Evolutionary conservation across 2,329 filamentous ascomycete genomes (phyloP).

Genomic region (Penicillium polonicum): DNA sequence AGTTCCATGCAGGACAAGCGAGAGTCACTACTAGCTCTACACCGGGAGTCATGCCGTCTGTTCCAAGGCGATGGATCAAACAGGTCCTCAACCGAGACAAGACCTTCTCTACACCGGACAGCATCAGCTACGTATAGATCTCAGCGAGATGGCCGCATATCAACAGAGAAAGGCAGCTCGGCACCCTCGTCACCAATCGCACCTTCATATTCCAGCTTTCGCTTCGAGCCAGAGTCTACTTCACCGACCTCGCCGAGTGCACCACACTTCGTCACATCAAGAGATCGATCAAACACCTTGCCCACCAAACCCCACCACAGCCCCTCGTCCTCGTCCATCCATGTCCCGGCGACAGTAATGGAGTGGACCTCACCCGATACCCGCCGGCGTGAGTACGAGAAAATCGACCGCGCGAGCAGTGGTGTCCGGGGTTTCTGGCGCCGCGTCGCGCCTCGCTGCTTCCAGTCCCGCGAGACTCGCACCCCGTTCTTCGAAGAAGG

Average conservation of each 20-base stretch:
- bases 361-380: conserved; percentile 49
- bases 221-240: conserved; percentile 11
- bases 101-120: conserved; percentile 5
- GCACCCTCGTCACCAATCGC: conserved; percentile 20
- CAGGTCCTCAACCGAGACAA: conserved; percentile 3
- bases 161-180: conserved; percentile 18
- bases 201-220: conserved; percentile 17
- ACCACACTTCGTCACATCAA: conserved; percentile 4
- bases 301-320: conserved; percentile 19
- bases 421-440: conserved; percentile 46
- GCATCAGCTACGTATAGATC: conserved; percentile 12
- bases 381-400: conserved; percentile 49
- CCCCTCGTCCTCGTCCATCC: conserved; percentile 24
- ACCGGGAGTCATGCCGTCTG: conserved; percentile 43
- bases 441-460: conserved; percentile 43
- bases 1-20: conserved; percentile 27
- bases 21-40: conserved; percentile 39
- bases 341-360: conserved; percentile 42
- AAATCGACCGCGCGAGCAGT: conserved; percentile 51
- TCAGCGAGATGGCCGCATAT: conserved; percentile 12
- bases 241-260: neutral
- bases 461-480: conserved; percentile 33
- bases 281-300: conserved; percentile 22
- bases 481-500: conserved; percentile 46
- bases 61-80: conserved; percentile 31